These are phyloP conservation scores for Acanthamoeba royreba DNA, from an alignment of 208 protist genomes.

Conservation along the genomic window DNA sequence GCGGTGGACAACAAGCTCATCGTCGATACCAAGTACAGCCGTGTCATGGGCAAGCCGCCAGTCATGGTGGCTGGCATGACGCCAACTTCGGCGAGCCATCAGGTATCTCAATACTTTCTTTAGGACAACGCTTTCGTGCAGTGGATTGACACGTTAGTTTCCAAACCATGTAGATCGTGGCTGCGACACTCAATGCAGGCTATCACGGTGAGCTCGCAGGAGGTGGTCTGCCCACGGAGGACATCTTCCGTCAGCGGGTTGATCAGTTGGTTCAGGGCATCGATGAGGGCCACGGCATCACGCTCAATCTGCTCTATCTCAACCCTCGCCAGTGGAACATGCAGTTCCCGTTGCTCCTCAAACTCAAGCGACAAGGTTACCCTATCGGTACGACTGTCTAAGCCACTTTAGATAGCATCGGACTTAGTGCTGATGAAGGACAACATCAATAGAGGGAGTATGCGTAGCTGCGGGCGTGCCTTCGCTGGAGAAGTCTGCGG, in stretches of 20 bases:
- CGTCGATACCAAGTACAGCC: constrained; percentile 66
- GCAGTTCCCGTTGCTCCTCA: constrained; percentile 75
- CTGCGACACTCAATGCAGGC: constrained; percentile 74
- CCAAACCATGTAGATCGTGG: neutral
- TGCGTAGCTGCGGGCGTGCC: constrained; percentile 79
- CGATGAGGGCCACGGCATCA: constrained; percentile 57
- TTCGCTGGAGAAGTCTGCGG: constrained; percentile 68
- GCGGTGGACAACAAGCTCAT: constrained; percentile 48
- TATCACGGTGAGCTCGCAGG: constrained; percentile 79
- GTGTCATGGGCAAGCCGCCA: constrained; percentile 74
- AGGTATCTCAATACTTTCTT: neutral
- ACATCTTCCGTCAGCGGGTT: constrained; percentile 41
- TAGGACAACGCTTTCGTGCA: neutral
- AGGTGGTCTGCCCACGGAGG: constrained; percentile 63
- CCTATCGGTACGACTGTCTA: constrained; percentile 74
- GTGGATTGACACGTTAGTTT: no score
- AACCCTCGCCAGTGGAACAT: constrained; percentile 78
- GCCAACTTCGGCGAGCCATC: constrained; percentile 63
- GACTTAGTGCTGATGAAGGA: no score
- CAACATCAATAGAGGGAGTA: constrained; percentile 63
- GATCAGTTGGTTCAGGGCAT: constrained; percentile 12
- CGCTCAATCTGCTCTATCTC: constrained; percentile 81
- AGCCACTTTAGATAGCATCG: no score
- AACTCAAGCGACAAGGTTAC: constrained; percentile 63
- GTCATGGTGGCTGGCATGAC: constrained; percentile 84